Base-by-base conservation (phyloP, 495 filamentous ascomycete genomes). In the Annulohypoxylon maeteangense region DNA sequence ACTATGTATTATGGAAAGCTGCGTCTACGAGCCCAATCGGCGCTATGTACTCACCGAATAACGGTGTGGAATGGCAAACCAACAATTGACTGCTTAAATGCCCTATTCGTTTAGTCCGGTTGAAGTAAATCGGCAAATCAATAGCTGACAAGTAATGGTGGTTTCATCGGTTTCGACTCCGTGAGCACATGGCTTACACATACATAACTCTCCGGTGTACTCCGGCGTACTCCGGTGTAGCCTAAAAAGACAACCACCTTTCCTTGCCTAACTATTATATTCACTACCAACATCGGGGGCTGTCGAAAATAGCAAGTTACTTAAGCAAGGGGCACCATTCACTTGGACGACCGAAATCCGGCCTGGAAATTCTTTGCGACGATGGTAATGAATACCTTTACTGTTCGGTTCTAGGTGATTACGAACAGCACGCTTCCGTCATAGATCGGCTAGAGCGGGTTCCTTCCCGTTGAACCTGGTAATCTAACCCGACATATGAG, bases 371-470 rank as follows among this genome's bases (percentile, higher is more conserved):
- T 22, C 27, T 48, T 45, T 38, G 42, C n/a, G 12, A 22, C 44
- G 27, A 51, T 59, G n/a, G 20, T 14, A 59, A 64, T 38, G 32
- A 16, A 44, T 18, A 18, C 44, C 22, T n/a, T 44, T 12, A 45
- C 7, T 5, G n/a, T n/a, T 7, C n/a, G 31, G 36, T 56, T 38
- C 29, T 53, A 34, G 11, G 32, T 18, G 62, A 68, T 45, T 44
- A 14, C 40, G 20, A 65, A 68, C 48, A 18, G 14, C 18, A n/a
- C n/a, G 10, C 18, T 57, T 48, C 60, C 65, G 60, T 72, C 56
- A 72, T 72, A 68, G 64, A 68, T 68, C 70, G 61, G 65, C 56
- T 32, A 58, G 22, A 73, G 50, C 50, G 70, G 65, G 58, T 65
- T 62, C 55, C 65, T 73, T 73, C 70, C 65, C 70, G 65, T 59